Conservation (phyloP, 106 monocot species). For the Posidonia australis region DNA sequence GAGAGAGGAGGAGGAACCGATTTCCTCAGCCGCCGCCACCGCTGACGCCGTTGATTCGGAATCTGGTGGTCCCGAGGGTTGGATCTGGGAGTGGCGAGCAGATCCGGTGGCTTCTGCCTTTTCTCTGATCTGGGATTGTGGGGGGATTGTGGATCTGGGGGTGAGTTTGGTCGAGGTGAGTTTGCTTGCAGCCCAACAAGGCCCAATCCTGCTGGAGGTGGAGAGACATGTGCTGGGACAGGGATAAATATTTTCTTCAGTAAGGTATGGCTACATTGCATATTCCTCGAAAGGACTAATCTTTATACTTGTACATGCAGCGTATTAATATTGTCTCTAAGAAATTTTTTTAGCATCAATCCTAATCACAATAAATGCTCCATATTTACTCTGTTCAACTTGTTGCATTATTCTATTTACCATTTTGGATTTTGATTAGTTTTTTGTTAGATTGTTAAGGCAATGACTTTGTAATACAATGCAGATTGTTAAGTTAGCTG, state of each 20-base stretch:
- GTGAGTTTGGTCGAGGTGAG: no score
- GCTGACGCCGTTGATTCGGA: background rate
- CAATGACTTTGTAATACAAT: background rate
- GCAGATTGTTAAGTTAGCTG: constrained; percentile 48
- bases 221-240: constrained; percentile 81
- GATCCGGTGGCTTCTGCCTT: no score
- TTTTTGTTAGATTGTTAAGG: background rate
- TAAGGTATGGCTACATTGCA: constrained; percentile 40
- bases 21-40: background rate
- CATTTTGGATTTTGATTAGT: no score
- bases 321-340: no score
- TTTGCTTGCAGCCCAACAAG: constrained; percentile 68
- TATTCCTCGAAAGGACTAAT: background rate
- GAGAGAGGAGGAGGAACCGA: background rate
- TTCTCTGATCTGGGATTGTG: no score
- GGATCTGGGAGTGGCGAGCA: no score
- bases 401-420: no score
- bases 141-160: no score
- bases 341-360: no score
- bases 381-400: no score
- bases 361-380: no score
- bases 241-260: constrained; percentile 80
- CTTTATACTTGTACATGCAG: no score
- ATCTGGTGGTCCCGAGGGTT: background rate
- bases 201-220: constrained; percentile 68